Base-by-base conservation (phyloP, 108 stramenopile genomes). In the Fistulifera solaris region DNA sequence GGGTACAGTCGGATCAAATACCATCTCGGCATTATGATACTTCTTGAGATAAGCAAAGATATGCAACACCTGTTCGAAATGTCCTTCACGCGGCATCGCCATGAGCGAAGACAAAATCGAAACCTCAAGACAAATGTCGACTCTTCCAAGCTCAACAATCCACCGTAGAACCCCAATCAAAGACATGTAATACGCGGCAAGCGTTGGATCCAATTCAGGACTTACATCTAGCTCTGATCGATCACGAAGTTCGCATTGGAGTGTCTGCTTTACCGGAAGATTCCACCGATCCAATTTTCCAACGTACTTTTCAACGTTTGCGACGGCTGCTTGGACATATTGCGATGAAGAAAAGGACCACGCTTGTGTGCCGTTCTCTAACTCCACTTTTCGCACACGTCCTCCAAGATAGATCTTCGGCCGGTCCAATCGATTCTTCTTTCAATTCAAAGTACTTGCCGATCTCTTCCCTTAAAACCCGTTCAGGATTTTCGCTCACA, bases 341-440 rank as follows among this genome's bases (percentile, higher is more conserved):
- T 51, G 15, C 4, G 21, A n/a, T 27, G 50, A 51, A 6, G 21
- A 68, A 25, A 76, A 64, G 12, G 72, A 42, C 79, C 79, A 80
- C 2, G 58, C 61, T 12, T 59, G 0, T 0, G 38, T 22, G 0
- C 70, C 67, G 59, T 76, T 81, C 8, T 16, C 26, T 12, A 76
- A 45, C 11, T 13, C 44, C 8, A 74, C 62, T 43, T 65, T 41
- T 10, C 58, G 39, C 0, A 76, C 23, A 27, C 5, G 17, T 5
- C 26, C 26, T 2, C 79, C 79, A 11, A 80, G 59, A 40, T 80
- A 73, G 4, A 67, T 52, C 0, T 57, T n/a, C 10, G 75, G 79
- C n/a, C 1, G 26, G 27, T 5, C 72, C 75, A 40, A 76, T 73
- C 0, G 65, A 66, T 22, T 48, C 52, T 21, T 65, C 58, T 44